Percentiles rank a stretch among this genome's conserved stretches.
Evolutionary conservation across 2,329 filamentous ascomycete genomes (phyloP).

Genomic region (Monilinia vaccinii-corymbosi): DNA sequence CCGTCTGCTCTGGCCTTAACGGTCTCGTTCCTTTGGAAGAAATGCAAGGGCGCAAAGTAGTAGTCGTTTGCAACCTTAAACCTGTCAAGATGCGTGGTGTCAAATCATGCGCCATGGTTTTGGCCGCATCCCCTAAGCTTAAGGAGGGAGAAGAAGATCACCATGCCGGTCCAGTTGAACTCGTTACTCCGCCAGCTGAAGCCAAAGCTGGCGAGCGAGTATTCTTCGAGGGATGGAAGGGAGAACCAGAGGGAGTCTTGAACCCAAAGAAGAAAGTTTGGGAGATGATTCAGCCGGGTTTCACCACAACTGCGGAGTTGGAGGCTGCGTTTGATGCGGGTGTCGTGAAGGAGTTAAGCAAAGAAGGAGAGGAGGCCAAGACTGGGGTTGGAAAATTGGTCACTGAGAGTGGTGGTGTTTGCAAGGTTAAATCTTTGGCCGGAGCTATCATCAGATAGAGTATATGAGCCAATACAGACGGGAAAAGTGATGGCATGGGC

Average conservation of each 20-base stretch:
- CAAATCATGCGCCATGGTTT: slow-evolving; percentile 78
- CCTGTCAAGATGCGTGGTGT: slow-evolving; percentile 97
- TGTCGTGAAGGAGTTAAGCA: slow-evolving; percentile 66
- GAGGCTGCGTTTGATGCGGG: slow-evolving; percentile 82
- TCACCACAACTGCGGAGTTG: slow-evolving; percentile 73
- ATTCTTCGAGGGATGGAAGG: slow-evolving; percentile 89
- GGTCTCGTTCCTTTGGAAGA: slow-evolving; percentile 86
- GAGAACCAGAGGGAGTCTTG: slow-evolving; percentile 82
- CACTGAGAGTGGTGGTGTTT: slow-evolving; percentile 68
- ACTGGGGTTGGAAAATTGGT: slow-evolving; percentile 53
- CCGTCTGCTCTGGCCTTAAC: slow-evolving; percentile 94
- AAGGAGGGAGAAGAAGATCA: slow-evolving; percentile 76
- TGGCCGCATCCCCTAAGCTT: slow-evolving; percentile 80
- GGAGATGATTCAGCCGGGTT: slow-evolving; percentile 94
- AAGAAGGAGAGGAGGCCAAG: slow-evolving; percentile 46
- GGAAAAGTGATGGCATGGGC: not conserved
- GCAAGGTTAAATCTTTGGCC: slow-evolving; percentile 73
- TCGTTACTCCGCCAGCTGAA: slow-evolving; percentile 73
- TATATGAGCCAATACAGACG: not conserved
- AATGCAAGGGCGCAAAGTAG: slow-evolving; percentile 93
- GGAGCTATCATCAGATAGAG: slow-evolving; percentile 71
- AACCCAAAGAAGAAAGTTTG: slow-evolving; percentile 99
- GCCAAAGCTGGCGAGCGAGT: slow-evolving; percentile 78
- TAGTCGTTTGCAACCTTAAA: slow-evolving; percentile 96
- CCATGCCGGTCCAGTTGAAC: slow-evolving; percentile 84